Conservation (phyloP, 331 rosid genomes). For the Quercus lobata region DNA sequence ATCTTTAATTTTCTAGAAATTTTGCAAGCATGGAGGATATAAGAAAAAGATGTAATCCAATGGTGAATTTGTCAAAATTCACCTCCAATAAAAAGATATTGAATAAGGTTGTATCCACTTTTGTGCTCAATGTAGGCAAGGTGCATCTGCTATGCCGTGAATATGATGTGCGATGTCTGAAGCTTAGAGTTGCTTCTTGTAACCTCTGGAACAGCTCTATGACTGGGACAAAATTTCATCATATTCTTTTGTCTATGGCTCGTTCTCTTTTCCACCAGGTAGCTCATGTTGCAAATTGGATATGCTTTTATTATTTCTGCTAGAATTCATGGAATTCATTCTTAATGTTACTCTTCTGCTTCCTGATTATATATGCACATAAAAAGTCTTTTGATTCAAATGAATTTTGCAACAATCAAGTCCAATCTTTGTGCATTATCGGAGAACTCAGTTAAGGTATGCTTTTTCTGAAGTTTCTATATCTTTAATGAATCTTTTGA, state of each 20-base stretch:
- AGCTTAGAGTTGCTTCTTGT: slow-evolving; percentile 57
- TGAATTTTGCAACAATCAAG: slow-evolving; percentile 50
- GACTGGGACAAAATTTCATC: slow-evolving; percentile 37
- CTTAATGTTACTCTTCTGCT: background rate
- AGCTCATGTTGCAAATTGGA: background rate
- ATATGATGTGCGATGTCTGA: slow-evolving; percentile 42
- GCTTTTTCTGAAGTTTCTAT: background rate
- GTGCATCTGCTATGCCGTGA: slow-evolving; percentile 48
- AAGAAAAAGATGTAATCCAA: too few species aligned
- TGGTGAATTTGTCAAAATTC: too few species aligned
- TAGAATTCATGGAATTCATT: slow-evolving; percentile 15
- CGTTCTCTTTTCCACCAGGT: slow-evolving; percentile 85
- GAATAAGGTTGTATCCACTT: background rate
- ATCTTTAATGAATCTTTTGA: background rate
- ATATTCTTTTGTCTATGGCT: slow-evolving; percentile 60
- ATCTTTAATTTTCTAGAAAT: too few species aligned
- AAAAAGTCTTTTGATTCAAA: slow-evolving; percentile 57
- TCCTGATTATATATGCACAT: slow-evolving; percentile 74
- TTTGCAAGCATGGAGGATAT: too few species aligned
- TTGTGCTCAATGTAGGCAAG: slow-evolving; percentile 37
- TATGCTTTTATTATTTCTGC: background rate
- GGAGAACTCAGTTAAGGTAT: slow-evolving; percentile 40
- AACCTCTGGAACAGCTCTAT: slow-evolving; percentile 62
- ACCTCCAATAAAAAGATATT: too few species aligned
- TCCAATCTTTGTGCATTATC: slow-evolving; percentile 37